These are phyloP conservation scores for Diaporthe sp. DNA, from an alignment of 2,329 filamentous ascomycete species.

Conservation along the genomic window DNA sequence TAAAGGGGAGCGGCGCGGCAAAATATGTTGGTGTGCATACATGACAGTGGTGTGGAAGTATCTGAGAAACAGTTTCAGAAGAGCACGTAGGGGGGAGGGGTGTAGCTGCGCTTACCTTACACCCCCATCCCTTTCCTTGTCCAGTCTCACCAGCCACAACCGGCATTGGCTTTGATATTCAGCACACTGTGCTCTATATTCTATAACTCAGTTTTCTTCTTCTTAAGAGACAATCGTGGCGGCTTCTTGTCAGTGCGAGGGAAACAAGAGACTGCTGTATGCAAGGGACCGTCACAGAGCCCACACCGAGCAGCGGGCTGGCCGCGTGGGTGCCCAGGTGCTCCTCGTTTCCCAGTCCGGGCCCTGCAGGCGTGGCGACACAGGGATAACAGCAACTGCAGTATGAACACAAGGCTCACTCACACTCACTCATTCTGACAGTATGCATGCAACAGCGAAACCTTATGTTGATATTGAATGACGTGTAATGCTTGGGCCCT, in stretches of 20 bases:
- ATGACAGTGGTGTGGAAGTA: constrained; percentile 9
- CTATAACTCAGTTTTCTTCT: not conserved
- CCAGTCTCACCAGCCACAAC: constrained; percentile 22
- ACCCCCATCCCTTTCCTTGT: not conserved
- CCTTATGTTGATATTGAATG: not conserved
- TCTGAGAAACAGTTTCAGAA: constrained; percentile 22
- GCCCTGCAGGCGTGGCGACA: not conserved
- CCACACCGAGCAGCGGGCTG: not conserved
- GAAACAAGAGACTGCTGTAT: not conserved
- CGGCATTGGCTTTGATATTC: not conserved
- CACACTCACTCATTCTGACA: not conserved
- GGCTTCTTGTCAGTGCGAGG: not conserved
- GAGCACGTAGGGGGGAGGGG: not conserved
- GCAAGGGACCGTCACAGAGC: constrained; percentile 3
- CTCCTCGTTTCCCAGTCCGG: not conserved
- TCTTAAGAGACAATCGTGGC: not conserved
- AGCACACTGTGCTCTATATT: constrained; percentile 12
- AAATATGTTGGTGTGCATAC: not conserved
- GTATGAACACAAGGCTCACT: not conserved
- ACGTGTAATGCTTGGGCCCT: not conserved
- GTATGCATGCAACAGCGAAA: not conserved
- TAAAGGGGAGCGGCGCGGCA: not conserved
- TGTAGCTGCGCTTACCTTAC: constrained; percentile 9
- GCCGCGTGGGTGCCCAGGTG: not conserved
- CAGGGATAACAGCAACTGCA: not conserved